phyloP scores from a whole-genome alignment of 2,329 filamentous ascomycete genomes.

The Celoporthe dispersa region DNA sequence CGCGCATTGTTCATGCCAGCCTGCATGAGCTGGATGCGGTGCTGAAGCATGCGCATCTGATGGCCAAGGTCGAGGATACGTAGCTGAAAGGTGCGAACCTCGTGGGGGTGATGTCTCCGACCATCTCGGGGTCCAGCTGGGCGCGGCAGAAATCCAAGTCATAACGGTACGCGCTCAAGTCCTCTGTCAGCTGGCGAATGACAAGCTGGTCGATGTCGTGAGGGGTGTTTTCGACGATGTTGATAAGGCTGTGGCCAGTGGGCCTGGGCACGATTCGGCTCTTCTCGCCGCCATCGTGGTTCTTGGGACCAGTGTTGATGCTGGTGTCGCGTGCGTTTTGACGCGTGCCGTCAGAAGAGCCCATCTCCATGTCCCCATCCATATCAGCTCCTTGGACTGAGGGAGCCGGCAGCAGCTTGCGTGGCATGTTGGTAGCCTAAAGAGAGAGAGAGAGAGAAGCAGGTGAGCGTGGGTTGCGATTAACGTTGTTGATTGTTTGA shows the following conservation, averaged over 20 bases:
- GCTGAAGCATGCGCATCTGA: slow-evolving; percentile 47
- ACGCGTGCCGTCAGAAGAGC: not conserved
- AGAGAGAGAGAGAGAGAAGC: not conserved
- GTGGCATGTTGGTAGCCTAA: slow-evolving; percentile 4
- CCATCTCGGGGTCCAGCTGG: slow-evolving; percentile 36
- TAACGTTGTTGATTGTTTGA: not conserved
- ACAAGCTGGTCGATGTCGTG: slow-evolving; percentile 38
- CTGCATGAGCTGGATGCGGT: slow-evolving; percentile 45
- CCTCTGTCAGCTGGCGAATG: slow-evolving; percentile 46
- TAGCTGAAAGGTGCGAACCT: slow-evolving; percentile 47
- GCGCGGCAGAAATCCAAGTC: slow-evolving; percentile 48
- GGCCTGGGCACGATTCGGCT: not conserved
- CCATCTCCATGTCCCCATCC: slow-evolving; percentile 17
- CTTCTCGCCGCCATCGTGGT: not conserved
- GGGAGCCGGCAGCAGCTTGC: slow-evolving; percentile 11
- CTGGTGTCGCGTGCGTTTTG: slow-evolving; percentile 1
- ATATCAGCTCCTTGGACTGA: slow-evolving; percentile 4
- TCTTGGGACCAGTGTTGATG: not conserved
- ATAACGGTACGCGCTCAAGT: slow-evolving; percentile 47
- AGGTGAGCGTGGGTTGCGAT: not conserved
- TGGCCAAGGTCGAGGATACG: slow-evolving; percentile 49
- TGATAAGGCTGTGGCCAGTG: slow-evolving; percentile 4
- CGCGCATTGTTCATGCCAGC: slow-evolving; percentile 38
- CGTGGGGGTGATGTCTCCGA: slow-evolving; percentile 43
- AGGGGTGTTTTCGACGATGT: slow-evolving; percentile 28